Conservation (phyloP, 1,284 basidiomycete species). For the Trametes hirsuta region DNA sequence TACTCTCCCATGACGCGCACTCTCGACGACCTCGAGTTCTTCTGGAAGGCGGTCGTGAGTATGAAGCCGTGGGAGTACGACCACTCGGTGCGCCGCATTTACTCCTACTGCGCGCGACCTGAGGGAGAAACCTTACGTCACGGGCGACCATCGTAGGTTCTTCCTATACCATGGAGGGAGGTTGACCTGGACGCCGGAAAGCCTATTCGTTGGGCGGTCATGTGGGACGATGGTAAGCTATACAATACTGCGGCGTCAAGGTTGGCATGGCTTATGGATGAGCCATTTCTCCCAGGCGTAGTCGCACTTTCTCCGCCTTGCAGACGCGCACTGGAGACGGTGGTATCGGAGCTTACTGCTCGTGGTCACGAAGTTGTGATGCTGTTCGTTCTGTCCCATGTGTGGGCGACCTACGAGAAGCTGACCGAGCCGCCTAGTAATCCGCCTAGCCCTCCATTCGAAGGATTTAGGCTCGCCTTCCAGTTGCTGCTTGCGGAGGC, state of each 20-base stretch:
- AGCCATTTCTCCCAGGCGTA: slow-evolving; percentile 33
- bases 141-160: slow-evolving; percentile 38
- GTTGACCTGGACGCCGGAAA: slow-evolving; percentile 42
- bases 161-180: slow-evolving; percentile 59
- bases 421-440: slow-evolving; percentile 25
- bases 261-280: not conserved
- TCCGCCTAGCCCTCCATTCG: slow-evolving; percentile 40
- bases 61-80: slow-evolving; percentile 67
- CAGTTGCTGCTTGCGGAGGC: slow-evolving; percentile 44
- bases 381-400: slow-evolving; percentile 39
- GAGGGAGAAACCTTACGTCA: not conserved
- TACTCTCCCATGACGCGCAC: slow-evolving; percentile 39
- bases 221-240: slow-evolving; percentile 54
- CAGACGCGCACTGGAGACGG: slow-evolving; percentile 54
- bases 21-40: slow-evolving; percentile 36
- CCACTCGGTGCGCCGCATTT: slow-evolving; percentile 46
- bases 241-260: not conserved
- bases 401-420: not conserved
- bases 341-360: slow-evolving; percentile 48
- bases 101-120: not conserved
- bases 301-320: slow-evolving; percentile 63
- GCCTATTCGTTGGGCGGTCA: slow-evolving; percentile 54
- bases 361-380: slow-evolving; percentile 55
- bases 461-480: slow-evolving; percentile 42
- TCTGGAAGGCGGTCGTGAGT: slow-evolving; percentile 48